These are phyloP conservation scores for Astrephomene gubernaculifera DNA, from an alignment of 139 green algal genomes.

Conservation along the genomic window DNA sequence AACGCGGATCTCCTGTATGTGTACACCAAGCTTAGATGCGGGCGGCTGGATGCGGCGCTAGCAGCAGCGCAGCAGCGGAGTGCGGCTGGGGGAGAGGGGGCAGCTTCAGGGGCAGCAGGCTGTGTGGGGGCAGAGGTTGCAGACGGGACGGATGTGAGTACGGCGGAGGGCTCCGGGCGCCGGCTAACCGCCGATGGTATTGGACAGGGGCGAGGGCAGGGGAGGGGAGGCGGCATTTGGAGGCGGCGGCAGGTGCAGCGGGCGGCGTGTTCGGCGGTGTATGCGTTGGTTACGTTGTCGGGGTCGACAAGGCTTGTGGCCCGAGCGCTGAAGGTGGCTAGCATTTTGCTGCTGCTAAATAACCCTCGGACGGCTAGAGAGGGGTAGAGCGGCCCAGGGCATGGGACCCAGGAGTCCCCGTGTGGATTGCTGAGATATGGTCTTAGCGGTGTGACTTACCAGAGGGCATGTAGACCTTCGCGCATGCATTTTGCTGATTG, in stretches of 20 bases:
- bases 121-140: too few species aligned
- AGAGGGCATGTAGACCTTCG: too few species aligned
- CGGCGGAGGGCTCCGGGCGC: background rate
- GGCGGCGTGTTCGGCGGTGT: conserved; percentile 11
- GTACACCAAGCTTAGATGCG: conserved; percentile 17
- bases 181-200: too few species aligned
- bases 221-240: background rate
- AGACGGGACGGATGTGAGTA: too few species aligned
- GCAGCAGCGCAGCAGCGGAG: background rate
- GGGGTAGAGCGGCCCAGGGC: too few species aligned
- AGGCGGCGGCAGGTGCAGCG: background rate
- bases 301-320: background rate
- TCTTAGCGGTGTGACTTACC: too few species aligned
- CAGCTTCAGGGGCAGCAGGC: too few species aligned
- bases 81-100: background rate
- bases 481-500: too few species aligned
- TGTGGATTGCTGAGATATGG: too few species aligned
- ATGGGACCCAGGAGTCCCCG: too few species aligned
- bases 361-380: background rate
- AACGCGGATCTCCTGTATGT: conserved; percentile 20
- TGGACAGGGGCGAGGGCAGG: background rate
- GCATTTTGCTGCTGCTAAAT: conserved; percentile 5
- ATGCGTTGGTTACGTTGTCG: background rate
- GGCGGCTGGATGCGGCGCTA: conserved; percentile 14
- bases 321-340: background rate